These are phyloP conservation scores for Clohesyomyces aquaticus DNA, from an alignment of 495 filamentous ascomycete genomes.

Conservation along the genomic window DNA sequence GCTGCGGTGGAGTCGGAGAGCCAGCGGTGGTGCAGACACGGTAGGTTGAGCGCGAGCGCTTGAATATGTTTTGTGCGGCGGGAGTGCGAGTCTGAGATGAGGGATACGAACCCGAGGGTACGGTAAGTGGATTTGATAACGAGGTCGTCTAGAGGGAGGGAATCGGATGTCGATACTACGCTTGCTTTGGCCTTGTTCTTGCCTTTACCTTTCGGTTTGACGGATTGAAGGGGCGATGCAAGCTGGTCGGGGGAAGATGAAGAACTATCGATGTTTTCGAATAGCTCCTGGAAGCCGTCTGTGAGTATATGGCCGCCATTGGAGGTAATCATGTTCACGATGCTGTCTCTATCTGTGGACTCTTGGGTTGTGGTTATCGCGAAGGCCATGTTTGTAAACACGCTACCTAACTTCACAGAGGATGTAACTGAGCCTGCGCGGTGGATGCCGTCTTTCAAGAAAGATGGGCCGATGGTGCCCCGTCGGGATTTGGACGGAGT, in stretches of 20 bases:
- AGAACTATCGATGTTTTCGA: constrained; percentile 51
- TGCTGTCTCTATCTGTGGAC: constrained; percentile 55
- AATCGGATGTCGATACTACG: not conserved
- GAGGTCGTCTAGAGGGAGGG: constrained; percentile 39
- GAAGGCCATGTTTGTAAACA: constrained; percentile 81
- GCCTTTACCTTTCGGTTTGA: constrained; percentile 2
- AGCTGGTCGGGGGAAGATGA: not conserved
- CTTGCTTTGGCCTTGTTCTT: constrained; percentile 31
- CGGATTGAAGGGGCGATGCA: not conserved
- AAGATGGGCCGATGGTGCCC: constrained; percentile 6
- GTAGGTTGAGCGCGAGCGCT: constrained; percentile 85
- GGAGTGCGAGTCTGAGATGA: constrained; percentile 86
- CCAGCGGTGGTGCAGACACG: constrained; percentile 82
- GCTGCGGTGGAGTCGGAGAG: constrained; percentile 70
- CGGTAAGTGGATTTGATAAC: constrained; percentile 55
- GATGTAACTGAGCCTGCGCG: constrained; percentile 29
- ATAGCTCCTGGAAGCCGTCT: constrained; percentile 83
- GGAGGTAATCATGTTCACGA: constrained; percentile 54
- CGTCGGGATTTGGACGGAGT: constrained; percentile 43
- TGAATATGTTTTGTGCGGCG: constrained; percentile 95
- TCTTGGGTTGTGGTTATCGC: constrained; percentile 69
- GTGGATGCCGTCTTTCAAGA: constrained; percentile 19
- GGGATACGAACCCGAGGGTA: constrained; percentile 72
- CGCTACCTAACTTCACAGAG: constrained; percentile 9
- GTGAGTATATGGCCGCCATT: constrained; percentile 75